Base-by-base conservation (phyloP, 352 stramenopile genomes). In the Pythium coloratum region DNA sequence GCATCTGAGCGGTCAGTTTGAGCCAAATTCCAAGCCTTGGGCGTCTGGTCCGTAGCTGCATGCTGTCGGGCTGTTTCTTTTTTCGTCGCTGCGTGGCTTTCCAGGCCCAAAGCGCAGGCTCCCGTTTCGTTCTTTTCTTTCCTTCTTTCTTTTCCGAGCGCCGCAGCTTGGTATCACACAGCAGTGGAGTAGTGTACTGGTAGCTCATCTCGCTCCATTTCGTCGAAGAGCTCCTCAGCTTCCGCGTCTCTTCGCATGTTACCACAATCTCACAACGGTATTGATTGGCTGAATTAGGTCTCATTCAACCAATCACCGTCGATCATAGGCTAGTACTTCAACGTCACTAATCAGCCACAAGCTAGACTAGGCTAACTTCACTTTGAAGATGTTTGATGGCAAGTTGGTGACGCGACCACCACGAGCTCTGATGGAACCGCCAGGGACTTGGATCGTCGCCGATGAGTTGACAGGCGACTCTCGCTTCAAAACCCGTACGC, bases 21-120 rank as follows among this genome's bases (percentile, higher is more conserved):
- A 61, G 13, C 33, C 46, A 53, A 30, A 53, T 9, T 6, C 36
- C 26, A 42, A 40, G 26, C 57, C 46, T 28, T 12, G 16, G 30
- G 14, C n/a, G 42, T 61, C 62, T 67, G 40, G 54, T 55, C 61
- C 36, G 20, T 12, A 36, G 32, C 30, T 34, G 30, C 49, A 53
- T 44, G 55, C 59, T n/a, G 34, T 40, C 36, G 40, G 50, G 60
- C 51, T 55, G 63, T 69, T 67, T 71, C 65, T 71, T 70, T 70
- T 70, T 70, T 70, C 64, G 57, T 46, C 24, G 44, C 58, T 9
- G 24, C 46, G 46, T 24, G 3, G 46, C 46, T 32, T 24, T 53
- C 46, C 46, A 53, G 6, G 46, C 46, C 7, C 10, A 32, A 16
- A 5, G 46, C 46, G 46, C 46, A 53, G n/a, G 46, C 46, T 53